phyloP scores from a whole-genome alignment of 371 early-diverging fungal species.

The Umbelopsis sp. region DNA sequence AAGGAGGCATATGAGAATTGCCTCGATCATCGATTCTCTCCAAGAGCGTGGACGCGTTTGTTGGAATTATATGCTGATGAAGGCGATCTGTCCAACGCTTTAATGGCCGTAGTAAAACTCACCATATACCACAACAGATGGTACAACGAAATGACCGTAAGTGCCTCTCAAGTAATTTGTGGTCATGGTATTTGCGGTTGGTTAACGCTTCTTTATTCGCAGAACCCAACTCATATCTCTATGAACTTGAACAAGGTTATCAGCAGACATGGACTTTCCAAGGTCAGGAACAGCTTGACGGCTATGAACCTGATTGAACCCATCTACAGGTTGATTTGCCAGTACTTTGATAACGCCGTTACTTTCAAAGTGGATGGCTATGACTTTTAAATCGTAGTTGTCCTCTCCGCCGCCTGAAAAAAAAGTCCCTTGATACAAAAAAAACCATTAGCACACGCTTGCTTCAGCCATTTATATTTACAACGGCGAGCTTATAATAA shows the following conservation, averaged over 20 bases:
- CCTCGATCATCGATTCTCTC: conserved; percentile 87
- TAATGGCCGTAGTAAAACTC: conserved; percentile 81
- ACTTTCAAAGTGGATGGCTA: conserved; percentile 82
- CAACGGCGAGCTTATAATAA: too few species aligned
- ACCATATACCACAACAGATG: conserved; percentile 78
- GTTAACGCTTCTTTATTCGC: too few species aligned
- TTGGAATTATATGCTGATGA: conserved; percentile 82
- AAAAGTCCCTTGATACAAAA: too few species aligned
- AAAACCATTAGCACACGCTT: too few species aligned
- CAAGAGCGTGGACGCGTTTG: conserved; percentile 84
- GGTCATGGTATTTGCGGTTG: too few species aligned
- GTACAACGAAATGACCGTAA: conserved; percentile 86
- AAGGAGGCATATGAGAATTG: conserved; percentile 88
- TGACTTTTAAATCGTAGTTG: conserved; percentile 48
- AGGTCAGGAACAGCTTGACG: conserved; percentile 86
- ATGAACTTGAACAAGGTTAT: conserved; percentile 81
- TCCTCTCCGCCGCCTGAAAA: neutral
- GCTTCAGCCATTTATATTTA: too few species aligned
- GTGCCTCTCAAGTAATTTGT: conserved; percentile 19
- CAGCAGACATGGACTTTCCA: conserved; percentile 82
- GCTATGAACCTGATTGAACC: conserved; percentile 85
- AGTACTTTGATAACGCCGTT: conserved; percentile 81
- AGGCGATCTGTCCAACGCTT: conserved; percentile 77
- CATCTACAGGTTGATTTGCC: conserved; percentile 75
- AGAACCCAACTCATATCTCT: conserved; percentile 87